phyloP scores from a whole-genome alignment of 1,284 basidiomycete species.

The Phellinidium pouzarii region DNA sequence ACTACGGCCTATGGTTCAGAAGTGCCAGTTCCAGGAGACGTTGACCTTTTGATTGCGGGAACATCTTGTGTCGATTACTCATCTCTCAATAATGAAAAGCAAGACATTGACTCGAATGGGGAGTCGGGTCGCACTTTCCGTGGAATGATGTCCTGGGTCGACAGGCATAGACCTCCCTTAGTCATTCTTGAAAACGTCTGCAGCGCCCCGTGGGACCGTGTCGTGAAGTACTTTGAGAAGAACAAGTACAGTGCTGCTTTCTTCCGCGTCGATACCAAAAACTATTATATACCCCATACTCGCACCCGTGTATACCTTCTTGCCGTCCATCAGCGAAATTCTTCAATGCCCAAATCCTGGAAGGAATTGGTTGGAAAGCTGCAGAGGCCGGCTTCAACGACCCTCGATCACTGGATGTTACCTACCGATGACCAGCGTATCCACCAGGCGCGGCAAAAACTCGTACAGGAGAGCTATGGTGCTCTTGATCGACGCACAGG shows the following conservation, averaged over 20 bases:
- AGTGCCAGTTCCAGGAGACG: slow-evolving; percentile 82
- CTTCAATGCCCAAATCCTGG: slow-evolving; percentile 67
- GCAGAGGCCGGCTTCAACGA: slow-evolving; percentile 80
- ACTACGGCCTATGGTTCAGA: slow-evolving; percentile 89
- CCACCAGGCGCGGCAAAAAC: slow-evolving; percentile 79
- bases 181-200: slow-evolving; percentile 95
- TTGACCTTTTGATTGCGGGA: slow-evolving; percentile 86
- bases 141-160: slow-evolving; percentile 92
- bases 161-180: slow-evolving; percentile 78
- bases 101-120: slow-evolving; percentile 80
- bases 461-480: slow-evolving; percentile 61
- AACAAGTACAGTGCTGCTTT: slow-evolving; percentile 74
- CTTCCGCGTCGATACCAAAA: slow-evolving; percentile 82
- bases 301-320: slow-evolving; percentile 85
- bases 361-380: slow-evolving; percentile 58
- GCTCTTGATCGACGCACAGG: slow-evolving; percentile 57
- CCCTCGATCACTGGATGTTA: slow-evolving; percentile 88
- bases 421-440: slow-evolving; percentile 88
- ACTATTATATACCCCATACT: slow-evolving; percentile 93
- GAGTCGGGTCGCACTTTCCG: slow-evolving; percentile 88
- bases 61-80: slow-evolving; percentile 98
- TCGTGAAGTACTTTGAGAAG: slow-evolving; percentile 70
- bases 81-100: slow-evolving; percentile 88
- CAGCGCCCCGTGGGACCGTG: slow-evolving; percentile 80
- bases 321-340: slow-evolving; percentile 60